A percentile compares a stretch with the other conserved stretches of the same genome.
Conservation (phyloP, 495 filamentous ascomycete species). For the Massariosphaeria phaeospora region DNA sequence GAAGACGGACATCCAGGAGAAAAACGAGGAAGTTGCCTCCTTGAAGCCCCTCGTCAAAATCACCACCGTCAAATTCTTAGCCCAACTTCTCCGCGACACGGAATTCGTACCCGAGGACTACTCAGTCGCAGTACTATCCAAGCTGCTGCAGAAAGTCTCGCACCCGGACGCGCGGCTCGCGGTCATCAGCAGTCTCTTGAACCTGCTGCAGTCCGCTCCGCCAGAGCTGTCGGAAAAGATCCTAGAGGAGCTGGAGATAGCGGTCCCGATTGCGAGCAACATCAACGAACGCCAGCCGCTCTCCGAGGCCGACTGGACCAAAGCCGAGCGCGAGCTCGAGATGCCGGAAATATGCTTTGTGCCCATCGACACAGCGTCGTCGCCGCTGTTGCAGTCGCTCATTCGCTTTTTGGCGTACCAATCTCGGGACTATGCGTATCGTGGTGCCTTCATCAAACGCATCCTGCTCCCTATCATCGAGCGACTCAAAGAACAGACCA, state of each 20-base stretch:
- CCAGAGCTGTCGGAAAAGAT: slow-evolving; percentile 26
- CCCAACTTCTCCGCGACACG: slow-evolving; percentile 38
- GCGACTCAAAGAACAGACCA: background rate
- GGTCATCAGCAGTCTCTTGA: slow-evolving; percentile 36
- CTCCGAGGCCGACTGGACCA: slow-evolving; percentile 34
- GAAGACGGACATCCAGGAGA: background rate
- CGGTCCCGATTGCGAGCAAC: slow-evolving; percentile 38
- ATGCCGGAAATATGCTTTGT: slow-evolving; percentile 30
- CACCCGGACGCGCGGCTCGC: slow-evolving; percentile 41
- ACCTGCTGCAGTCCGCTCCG: slow-evolving; percentile 25
- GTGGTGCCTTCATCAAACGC: slow-evolving; percentile 3
- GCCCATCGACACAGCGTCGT: background rate
- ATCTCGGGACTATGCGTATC: background rate
- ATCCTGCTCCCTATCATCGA: slow-evolving; percentile 26
- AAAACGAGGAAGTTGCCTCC: slow-evolving; percentile 13
- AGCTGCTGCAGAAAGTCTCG: slow-evolving; percentile 33
- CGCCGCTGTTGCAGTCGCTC: slow-evolving; percentile 2
- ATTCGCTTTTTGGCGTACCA: background rate
- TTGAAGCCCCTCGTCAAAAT: slow-evolving; percentile 37
- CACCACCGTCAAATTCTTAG: slow-evolving; percentile 43
- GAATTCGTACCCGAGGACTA: slow-evolving; percentile 35
- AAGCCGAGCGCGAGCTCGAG: slow-evolving; percentile 19
- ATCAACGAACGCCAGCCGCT: slow-evolving; percentile 36
- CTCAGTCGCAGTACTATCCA: slow-evolving; percentile 32
- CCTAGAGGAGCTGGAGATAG: slow-evolving; percentile 31